Evolutionary conservation across 1,139 yeast species (phyloP).

Genomic region (Taphrina flavorubra): DNA sequence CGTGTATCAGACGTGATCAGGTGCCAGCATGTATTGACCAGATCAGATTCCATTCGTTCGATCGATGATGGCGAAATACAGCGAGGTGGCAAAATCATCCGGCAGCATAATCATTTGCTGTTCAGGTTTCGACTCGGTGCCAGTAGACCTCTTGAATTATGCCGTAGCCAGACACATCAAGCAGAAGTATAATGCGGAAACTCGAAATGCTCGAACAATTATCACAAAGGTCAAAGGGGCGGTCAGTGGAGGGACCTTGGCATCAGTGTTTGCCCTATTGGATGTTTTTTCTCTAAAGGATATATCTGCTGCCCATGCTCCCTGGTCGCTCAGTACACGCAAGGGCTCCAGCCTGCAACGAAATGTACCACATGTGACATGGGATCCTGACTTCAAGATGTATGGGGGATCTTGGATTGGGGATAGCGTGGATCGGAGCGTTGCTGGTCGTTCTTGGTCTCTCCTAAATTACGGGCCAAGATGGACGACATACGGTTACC

Average conservation of each 20-base stretch:
- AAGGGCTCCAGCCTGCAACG: conserved; percentile 5
- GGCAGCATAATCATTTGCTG: conserved; percentile 20
- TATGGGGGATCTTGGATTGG: conserved; percentile 19
- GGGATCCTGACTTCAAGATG: conserved; percentile 5
- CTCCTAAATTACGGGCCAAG: conserved; percentile 16
- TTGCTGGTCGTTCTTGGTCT: conserved; percentile 27
- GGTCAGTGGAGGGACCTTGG: conserved; percentile 28
- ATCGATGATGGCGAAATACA: conserved; percentile 15
- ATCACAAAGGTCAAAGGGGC: conserved; percentile 12
- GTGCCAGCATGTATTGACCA: not conserved
- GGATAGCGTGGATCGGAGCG: conserved; percentile 24
- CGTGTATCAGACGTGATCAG: not conserved
- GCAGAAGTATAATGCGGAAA: conserved; percentile 4
- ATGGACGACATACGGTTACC: conserved; percentile 25
- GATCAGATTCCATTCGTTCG: conserved; percentile 19
- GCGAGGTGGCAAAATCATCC: not conserved
- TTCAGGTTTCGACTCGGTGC: conserved; percentile 25
- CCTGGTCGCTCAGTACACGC: conserved; percentile 18
- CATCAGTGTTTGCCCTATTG: conserved; percentile 3
- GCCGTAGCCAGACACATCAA: conserved; percentile 14
- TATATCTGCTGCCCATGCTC: conserved; percentile 18
- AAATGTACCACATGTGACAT: conserved; percentile 21
- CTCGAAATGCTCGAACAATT: conserved; percentile 11
- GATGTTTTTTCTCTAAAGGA: conserved; percentile 12
- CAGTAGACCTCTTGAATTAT: conserved; percentile 10